Base-by-base conservation (phyloP, 1,139 yeast species). In the Zygosaccharomyces sapae region DNA sequence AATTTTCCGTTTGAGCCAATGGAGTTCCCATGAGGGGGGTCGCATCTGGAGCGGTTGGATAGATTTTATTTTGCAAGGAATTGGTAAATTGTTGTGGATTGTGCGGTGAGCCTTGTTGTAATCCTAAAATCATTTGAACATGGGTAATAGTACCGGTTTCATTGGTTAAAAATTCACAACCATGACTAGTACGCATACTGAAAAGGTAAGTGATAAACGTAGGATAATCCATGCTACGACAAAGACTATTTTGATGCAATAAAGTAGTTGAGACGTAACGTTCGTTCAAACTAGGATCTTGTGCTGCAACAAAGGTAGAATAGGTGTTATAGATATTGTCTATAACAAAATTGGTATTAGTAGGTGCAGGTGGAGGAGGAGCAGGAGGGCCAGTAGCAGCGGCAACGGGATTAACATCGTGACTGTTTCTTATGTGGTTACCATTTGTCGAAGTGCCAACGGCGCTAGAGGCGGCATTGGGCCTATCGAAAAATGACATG, bases 71-170 rank as follows among this genome's bases (percentile, higher is more conserved):
- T 27, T 20, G 19, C 6, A 38, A 22, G 18, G 30, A 36, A 16
- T 41, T 19, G 29, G 27, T 5, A 20, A 37, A 37, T 13, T 37
- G 40, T 9, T 27, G 31, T 6, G 9, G 13, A 27, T 12, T 12
- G 10, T 30, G 5, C 12, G 24, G 35, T 25, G 44, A 19, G 16
- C 13, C 18, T 37, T 34, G 43, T 10, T 12, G 37, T 10, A 45
- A 33, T 19, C 44, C 45, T 10, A 45, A 39, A 10, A 27, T 25
- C 52, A 59, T 50, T 45, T 53, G 53, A 8, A 57, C 57, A 43
- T 61, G 65, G 1, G 62, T 54, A 5, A 61, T 51, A 3, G 51
- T 39, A 13, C 66, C 66, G 3, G 53, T 44, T 3, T 51, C 48
- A 27, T 56, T 51, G 4, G 53, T 52, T 16, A 59, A 16, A 5